Evolutionary conservation across 495 filamentous ascomycete genomes (phyloP).

Genomic region (Bathelium albidoporum): DNA sequence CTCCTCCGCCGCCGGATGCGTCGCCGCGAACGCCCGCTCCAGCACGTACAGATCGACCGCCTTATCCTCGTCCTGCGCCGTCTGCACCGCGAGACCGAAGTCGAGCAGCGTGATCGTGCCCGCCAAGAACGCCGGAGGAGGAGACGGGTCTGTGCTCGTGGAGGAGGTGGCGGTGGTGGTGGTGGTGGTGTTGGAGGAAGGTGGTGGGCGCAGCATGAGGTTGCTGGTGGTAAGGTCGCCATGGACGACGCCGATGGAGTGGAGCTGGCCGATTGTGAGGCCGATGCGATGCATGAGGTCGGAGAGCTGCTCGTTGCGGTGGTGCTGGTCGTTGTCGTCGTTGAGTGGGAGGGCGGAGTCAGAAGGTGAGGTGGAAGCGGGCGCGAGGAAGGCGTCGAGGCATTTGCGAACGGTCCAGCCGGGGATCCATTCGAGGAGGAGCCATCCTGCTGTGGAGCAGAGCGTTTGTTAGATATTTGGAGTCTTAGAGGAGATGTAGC

Average conservation of each 20-base stretch:
- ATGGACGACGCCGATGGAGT: constrained; percentile 75
- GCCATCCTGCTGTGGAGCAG: constrained; percentile 46
- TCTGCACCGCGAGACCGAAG: constrained; percentile 82
- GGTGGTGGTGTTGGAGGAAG: background rate
- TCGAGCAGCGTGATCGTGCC: constrained; percentile 89
- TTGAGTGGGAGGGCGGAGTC: background rate
- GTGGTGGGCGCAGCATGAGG: constrained; percentile 61
- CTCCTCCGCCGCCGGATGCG: constrained; percentile 76
- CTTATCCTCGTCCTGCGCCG: constrained; percentile 77
- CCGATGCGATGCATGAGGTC: constrained; percentile 3
- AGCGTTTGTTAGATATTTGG: constrained; percentile 22
- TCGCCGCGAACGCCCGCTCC: constrained; percentile 90
- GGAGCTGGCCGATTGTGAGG: constrained; percentile 37
- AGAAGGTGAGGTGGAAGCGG: background rate
- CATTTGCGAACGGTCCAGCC: constrained; percentile 33
- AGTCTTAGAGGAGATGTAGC: background rate
- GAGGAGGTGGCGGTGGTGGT: background rate
- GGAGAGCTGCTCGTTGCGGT: background rate
- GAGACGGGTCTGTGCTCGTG: background rate
- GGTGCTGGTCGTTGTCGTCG: background rate
- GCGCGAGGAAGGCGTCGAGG: constrained; percentile 3
- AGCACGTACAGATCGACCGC: constrained; percentile 96
- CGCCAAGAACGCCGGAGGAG: constrained; percentile 23
- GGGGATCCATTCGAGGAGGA: constrained; percentile 84
- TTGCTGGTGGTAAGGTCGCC: constrained; percentile 98